Conservation (phyloP, 73 alveolate species). For the Loxodes magnus region DNA sequence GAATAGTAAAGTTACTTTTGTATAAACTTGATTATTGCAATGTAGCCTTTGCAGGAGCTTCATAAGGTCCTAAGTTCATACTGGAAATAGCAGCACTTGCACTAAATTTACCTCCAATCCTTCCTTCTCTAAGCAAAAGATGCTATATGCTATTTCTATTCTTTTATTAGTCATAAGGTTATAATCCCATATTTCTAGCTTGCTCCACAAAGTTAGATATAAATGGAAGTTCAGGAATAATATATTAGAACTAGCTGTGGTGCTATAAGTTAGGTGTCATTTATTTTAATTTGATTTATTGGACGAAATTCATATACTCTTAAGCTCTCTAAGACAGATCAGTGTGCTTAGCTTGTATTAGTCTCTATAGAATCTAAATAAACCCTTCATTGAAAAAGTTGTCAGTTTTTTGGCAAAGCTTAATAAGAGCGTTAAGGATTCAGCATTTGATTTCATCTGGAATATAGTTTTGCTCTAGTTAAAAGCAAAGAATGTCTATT, state of each 20-base stretch:
- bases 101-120: constrained; percentile 35
- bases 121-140: constrained; percentile 36
- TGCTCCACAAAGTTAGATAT: constrained; percentile 47
- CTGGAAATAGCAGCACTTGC: constrained; percentile 12
- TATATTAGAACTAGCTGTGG: constrained; percentile 25
- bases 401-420: too few species aligned
- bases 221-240: constrained; percentile 55
- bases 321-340: too few species aligned
- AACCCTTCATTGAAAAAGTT: too few species aligned
- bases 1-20: too few species aligned
- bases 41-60: too few species aligned
- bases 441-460: constrained; percentile 65
- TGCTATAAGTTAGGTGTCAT: constrained; percentile 21
- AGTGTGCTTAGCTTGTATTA: too few species aligned
- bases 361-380: too few species aligned
- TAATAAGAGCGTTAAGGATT: constrained; percentile 65
- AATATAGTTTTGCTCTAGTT: constrained; percentile 48
- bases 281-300: too few species aligned
- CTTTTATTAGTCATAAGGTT: constrained; percentile 30
- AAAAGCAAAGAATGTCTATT: constrained; percentile 43
- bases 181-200: constrained; percentile 28
- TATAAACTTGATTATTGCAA: too few species aligned
- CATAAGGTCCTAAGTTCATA: constrained; percentile 61
- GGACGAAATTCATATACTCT: too few species aligned
- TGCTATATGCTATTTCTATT: constrained; percentile 29